These are phyloP conservation scores for Leishmania gerbilli DNA, from an alignment of 208 protist species.

Conservation along the genomic window DNA sequence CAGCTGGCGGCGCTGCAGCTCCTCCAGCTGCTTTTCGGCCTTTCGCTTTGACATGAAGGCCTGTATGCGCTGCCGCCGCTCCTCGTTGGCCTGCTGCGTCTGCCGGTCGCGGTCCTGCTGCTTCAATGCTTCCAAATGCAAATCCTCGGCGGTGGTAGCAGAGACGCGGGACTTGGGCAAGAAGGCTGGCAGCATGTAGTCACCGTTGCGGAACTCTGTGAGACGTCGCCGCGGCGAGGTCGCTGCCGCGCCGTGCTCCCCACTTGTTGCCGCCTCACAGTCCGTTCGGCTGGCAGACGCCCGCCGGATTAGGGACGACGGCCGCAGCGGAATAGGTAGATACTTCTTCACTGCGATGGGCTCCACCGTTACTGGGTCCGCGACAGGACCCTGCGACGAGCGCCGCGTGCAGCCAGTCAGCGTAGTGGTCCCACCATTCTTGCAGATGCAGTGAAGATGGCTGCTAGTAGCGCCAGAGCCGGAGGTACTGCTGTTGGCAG, in stretches of 20 bases:
- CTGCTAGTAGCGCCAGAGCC: background rate
- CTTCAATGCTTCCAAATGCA: conserved; percentile 1
- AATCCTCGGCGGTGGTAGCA: conserved; percentile 8
- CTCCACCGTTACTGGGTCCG: conserved; percentile 9
- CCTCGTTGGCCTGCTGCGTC: conserved; percentile 52
- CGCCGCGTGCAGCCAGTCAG: background rate
- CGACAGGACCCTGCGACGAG: conserved; percentile 3
- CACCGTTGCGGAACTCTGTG: conserved; percentile 28
- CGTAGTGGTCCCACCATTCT: background rate
- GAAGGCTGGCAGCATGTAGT: conserved; percentile 11
- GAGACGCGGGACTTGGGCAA: conserved; percentile 8
- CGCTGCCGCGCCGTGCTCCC: background rate
- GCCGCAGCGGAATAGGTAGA: background rate
- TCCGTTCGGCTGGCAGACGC: conserved; percentile 1
- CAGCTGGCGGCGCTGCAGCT: conserved; percentile 26
- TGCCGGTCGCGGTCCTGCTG: conserved; percentile 22
- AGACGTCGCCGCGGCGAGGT: conserved; percentile 26
- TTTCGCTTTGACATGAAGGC: conserved; percentile 63
- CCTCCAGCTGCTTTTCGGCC: conserved; percentile 44
- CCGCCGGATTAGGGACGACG: background rate
- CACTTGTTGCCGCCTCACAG: background rate
- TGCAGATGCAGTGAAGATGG: background rate
- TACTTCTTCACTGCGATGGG: conserved; percentile 7
- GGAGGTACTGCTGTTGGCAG: background rate
- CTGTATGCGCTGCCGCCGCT: conserved; percentile 63